phyloP scores from a whole-genome alignment of 2,329 filamentous ascomycete species.

The Tolypocladium paradoxum region DNA sequence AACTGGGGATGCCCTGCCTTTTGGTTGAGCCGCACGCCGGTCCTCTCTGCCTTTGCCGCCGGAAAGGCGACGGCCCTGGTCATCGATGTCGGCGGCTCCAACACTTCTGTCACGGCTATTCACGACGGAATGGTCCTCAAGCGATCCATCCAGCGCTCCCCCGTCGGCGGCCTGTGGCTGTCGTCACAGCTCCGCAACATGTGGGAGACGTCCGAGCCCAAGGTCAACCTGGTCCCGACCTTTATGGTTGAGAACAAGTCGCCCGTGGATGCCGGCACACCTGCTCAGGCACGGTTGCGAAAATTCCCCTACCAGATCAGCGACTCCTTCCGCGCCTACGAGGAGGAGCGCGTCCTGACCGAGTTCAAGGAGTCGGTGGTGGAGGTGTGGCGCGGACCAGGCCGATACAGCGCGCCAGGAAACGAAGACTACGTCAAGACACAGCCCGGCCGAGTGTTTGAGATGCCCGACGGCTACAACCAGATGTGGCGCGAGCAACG shows the following conservation, averaged over 20 bases:
- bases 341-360: slow-evolving; percentile 86
- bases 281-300: slow-evolving; percentile 65
- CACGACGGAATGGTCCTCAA: slow-evolving; percentile 92
- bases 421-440: slow-evolving; percentile 68
- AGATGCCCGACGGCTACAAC: slow-evolving; percentile 95
- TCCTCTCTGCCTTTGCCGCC: slow-evolving; percentile 81
- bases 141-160: slow-evolving; percentile 77
- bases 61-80: slow-evolving; percentile 91
- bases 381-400: slow-evolving; percentile 80
- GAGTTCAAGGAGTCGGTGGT: slow-evolving; percentile 98
- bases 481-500: slow-evolving; percentile 87
- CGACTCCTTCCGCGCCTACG: slow-evolving; percentile 66
- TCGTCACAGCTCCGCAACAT: slow-evolving; percentile 78
- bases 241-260: slow-evolving; percentile 83
- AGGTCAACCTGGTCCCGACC: slow-evolving; percentile 68
- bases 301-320: slow-evolving; percentile 52
- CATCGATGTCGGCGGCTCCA: slow-evolving; percentile 81
- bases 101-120: slow-evolving; percentile 79
- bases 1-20: slow-evolving; percentile 92
- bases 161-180: slow-evolving; percentile 79
- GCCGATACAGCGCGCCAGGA: slow-evolving; percentile 49
- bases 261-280: slow-evolving; percentile 74
- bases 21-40: slow-evolving; percentile 81
- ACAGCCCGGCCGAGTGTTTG: slow-evolving; percentile 76
- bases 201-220: slow-evolving; percentile 58